Base-by-base conservation (phyloP, 2,329 filamentous ascomycete species). In the Cercospora sojina region DNA sequence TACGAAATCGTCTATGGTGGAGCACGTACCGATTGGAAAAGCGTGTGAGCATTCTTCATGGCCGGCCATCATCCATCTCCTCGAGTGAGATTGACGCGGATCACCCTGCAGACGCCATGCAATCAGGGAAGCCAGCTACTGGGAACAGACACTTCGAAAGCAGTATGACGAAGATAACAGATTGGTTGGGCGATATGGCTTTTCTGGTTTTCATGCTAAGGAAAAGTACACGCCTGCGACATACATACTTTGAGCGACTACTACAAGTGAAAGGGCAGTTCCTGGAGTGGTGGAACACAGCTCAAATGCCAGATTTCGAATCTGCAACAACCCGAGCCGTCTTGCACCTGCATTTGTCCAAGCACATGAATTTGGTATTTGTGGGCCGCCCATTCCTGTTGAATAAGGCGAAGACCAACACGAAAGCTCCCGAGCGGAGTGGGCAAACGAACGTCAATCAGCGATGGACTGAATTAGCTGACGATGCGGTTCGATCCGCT, bases 31-130 rank as follows among this genome's bases (percentile, higher is more conserved):
- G 67, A 31, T 82, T 85, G 27, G 85, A 87, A 69, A 85, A 84
- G 83, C 85, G 84, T 53, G 83, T 87, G 32, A 83, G 84, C 47
- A 85, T 85, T 58, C 82, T 86, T 38, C 85, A 87, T 66, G 84
- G 85, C 38, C 79, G 85, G 6, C 85, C 86, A 6, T 77, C 81
- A n/a, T 86, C 85, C 2, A 82, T 87, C 47, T 78, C 82, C 3
- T 80, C 81, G 41, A 77, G 79, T 10, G 85, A 87, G 66, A 81
- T 87, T 18, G 85, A 87, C 69, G 83, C 82, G 2, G 83, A 84
- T 23, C 74, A 84, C 62, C 85, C 85, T 2, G 60, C 74, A 76
- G 63, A 78, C 74, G 5, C 29, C 58, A 31, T 47, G 32, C 43
- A 32, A 10, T 47, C 32, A 20, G 29, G 38, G 49, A 20, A 53